Conservation (phyloP, 2,329 filamentous ascomycete species). For the Colletotrichum gigasporum region DNA sequence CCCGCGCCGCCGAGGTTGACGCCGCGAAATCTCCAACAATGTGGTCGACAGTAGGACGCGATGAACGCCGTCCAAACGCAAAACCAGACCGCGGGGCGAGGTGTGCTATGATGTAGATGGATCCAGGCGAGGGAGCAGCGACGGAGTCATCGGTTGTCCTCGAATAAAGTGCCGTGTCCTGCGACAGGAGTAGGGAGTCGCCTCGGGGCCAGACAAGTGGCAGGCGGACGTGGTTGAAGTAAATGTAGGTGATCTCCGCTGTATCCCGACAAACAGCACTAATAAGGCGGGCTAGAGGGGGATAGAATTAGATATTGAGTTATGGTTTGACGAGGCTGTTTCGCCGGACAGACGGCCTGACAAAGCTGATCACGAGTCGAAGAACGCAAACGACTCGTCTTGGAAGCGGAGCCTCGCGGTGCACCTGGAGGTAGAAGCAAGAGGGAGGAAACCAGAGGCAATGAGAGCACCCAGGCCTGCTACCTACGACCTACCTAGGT, state of each 20-base stretch:
- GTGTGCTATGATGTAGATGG: neutral
- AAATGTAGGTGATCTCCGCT: neutral
- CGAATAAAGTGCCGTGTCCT: no score
- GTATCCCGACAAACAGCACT: neutral
- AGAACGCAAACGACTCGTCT: neutral
- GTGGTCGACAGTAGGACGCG: neutral
- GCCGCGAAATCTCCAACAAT: neutral
- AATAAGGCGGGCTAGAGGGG: neutral
- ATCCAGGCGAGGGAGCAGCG: neutral
- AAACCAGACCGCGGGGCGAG: neutral
- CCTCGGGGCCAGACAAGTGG: neutral
- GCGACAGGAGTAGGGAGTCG: no score
- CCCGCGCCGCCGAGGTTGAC: neutral
- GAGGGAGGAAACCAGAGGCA: neutral
- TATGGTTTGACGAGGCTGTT: constrained; percentile 24
- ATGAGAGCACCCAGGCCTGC: neutral
- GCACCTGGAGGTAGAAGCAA: neutral
- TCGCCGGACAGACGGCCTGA: neutral
- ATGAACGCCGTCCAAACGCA: neutral
- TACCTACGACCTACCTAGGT: neutral
- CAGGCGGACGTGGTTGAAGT: neutral
- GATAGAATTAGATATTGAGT: constrained; percentile 12
- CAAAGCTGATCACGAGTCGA: neutral
- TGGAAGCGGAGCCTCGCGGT: neutral
- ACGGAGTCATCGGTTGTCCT: neutral